Evolutionary conservation across 78 protist genomes (phyloP).

Genomic region (Cavenderia fasciculata): DNA sequence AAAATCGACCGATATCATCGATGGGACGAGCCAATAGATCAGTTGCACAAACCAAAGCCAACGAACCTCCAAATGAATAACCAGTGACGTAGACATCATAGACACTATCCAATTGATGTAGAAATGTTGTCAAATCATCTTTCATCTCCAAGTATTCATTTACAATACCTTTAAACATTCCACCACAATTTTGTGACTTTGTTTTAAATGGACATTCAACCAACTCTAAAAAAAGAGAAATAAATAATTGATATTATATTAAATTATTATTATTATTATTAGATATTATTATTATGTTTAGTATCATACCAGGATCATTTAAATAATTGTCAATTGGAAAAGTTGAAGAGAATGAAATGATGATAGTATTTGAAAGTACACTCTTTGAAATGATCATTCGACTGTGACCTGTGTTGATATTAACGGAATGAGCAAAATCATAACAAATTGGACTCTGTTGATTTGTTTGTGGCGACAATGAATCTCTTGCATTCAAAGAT

Average conservation of each 20-base stretch:
- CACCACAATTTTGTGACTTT: neutral
- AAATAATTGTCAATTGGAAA: neutral
- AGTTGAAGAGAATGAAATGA: slow-evolving; percentile 24
- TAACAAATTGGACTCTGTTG: no score
- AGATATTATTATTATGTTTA: neutral
- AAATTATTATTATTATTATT: neutral
- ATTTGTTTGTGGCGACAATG: no score
- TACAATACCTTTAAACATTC: neutral
- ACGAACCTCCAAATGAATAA: slow-evolving; percentile 24
- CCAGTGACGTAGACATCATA: slow-evolving; percentile 47
- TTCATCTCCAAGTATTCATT: neutral
- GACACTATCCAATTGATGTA: neutral
- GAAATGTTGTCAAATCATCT: neutral
- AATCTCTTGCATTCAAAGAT: no score
- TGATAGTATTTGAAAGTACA: neutral
- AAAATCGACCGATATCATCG: neutral
- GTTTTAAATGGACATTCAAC: neutral
- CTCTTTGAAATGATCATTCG: slow-evolving; percentile 10
- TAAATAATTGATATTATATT: neutral
- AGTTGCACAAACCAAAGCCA: neutral
- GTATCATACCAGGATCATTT: neutral
- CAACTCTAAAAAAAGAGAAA: neutral
- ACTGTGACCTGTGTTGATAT: no score
- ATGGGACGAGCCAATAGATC: neutral
- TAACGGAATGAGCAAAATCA: no score